These are phyloP conservation scores for Moesziomyces sp. DNA, from an alignment of 1,284 basidiomycete genomes.

Conservation along the genomic window DNA sequence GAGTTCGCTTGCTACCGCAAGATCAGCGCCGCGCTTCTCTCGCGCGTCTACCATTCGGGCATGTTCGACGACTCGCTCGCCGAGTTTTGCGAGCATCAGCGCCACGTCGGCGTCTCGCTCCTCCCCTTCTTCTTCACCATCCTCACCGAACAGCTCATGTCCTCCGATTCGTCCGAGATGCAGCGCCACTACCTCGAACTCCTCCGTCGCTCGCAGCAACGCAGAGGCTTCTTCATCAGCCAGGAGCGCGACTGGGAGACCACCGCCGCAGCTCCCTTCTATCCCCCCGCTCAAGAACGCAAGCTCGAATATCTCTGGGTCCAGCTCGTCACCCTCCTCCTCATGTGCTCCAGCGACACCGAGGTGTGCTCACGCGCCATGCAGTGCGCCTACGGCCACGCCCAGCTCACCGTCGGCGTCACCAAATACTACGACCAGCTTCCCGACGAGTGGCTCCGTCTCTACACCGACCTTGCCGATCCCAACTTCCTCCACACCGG, in stretches of 20 bases:
- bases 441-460: conserved; percentile 42
- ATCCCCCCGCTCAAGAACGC: conserved; percentile 32
- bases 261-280: conserved; percentile 22
- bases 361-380: conserved; percentile 57
- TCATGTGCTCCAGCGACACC: conserved; percentile 61
- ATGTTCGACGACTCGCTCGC: conserved; percentile 15
- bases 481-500: conserved; percentile 67
- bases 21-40: conserved; percentile 18
- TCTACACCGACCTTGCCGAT: conserved; percentile 50
- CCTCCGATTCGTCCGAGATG: conserved; percentile 26
- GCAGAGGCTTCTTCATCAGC: conserved; percentile 32
- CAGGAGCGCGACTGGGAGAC: conserved; percentile 14
- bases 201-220: conserved; percentile 29
- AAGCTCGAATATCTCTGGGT: conserved; percentile 37
- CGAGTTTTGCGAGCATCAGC: conserved; percentile 27
- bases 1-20: conserved; percentile 32
- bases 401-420: conserved; percentile 16
- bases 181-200: conserved; percentile 53
- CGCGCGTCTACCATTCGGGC: conserved; percentile 21
- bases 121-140: conserved; percentile 40
- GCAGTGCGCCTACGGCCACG: conserved; percentile 42
- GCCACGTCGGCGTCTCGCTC: conserved; percentile 28
- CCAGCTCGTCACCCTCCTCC: conserved; percentile 46
- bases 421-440: conserved; percentile 34
- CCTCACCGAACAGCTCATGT: conserved; percentile 47